A percentile compares a stretch with the other conserved stretches of the same genome.
Conservation (phyloP, 1,284 basidiomycete genomes). For the Cryptococcus wingfieldii region DNA sequence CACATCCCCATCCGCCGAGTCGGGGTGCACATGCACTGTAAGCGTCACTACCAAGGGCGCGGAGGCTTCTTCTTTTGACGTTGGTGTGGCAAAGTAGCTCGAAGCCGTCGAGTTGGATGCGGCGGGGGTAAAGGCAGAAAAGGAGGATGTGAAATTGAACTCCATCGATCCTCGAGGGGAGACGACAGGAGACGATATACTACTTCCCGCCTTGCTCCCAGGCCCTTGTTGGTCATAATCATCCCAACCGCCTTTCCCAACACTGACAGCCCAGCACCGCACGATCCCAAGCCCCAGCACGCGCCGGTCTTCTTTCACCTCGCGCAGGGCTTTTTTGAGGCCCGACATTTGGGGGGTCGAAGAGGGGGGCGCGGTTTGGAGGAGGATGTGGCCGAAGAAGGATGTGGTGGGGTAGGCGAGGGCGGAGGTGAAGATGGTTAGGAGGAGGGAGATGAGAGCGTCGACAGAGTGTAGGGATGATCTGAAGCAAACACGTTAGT, state of each 20-base stretch:
- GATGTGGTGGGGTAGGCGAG: slow-evolving; percentile 75
- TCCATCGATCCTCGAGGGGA: slow-evolving; percentile 7
- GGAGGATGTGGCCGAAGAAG: slow-evolving; percentile 71
- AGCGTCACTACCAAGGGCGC: slow-evolving; percentile 67
- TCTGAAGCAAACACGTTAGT: slow-evolving; percentile 8
- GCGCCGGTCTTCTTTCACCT: slow-evolving; percentile 54
- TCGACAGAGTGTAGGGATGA: slow-evolving; percentile 61
- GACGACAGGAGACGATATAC: slow-evolving; percentile 2
- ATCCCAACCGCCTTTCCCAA: slow-evolving; percentile 18
- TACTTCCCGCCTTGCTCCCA: slow-evolving; percentile 5
- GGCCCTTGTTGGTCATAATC: background rate
- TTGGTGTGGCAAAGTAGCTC: background rate
- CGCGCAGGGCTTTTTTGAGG: slow-evolving; percentile 71
- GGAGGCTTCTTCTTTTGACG: background rate
- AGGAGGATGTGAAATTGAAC: background rate
- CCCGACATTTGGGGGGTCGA: slow-evolving; percentile 67
- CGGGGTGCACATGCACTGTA: slow-evolving; percentile 66
- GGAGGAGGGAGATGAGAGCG: slow-evolving; percentile 65
- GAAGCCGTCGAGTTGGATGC: slow-evolving; percentile 10
- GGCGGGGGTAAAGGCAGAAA: slow-evolving; percentile 12
- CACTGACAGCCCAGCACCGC: slow-evolving; percentile 39
- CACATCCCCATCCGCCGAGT: slow-evolving; percentile 67
- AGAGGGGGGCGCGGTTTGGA: slow-evolving; percentile 73
- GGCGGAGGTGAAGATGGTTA: slow-evolving; percentile 70
- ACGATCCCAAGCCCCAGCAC: slow-evolving; percentile 37